These are phyloP conservation scores for Amanita brunnescens DNA, from an alignment of 768 basidiomycete genomes.

Conservation along the genomic window DNA sequence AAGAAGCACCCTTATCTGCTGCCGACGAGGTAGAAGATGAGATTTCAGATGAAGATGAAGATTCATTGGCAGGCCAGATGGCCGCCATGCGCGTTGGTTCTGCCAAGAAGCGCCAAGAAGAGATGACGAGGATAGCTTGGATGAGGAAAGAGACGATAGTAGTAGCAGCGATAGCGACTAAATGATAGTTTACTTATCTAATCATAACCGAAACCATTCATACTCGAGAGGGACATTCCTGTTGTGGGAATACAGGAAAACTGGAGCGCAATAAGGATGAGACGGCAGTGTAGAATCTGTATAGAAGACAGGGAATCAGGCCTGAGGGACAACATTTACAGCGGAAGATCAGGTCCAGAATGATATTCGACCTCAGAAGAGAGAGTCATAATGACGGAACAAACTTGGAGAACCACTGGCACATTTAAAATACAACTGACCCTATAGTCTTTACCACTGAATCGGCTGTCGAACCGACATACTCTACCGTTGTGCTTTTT, in stretches of 20 bases:
- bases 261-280: too few relatives aligned
- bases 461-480: slow-evolving; percentile 5
- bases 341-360: slow-evolving; percentile 2
- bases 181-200: neutral
- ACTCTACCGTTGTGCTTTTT: slow-evolving; percentile 35
- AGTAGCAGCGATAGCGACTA: slow-evolving; percentile 26
- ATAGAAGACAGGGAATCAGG: neutral
- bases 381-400: neutral
- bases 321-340: neutral
- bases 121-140: slow-evolving; percentile 36
- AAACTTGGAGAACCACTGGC: neutral
- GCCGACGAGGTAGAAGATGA: slow-evolving; percentile 74
- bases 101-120: slow-evolving; percentile 55
- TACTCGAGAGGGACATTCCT: too few relatives aligned
- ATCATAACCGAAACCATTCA: too few relatives aligned
- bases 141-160: slow-evolving; percentile 43
- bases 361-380: neutral
- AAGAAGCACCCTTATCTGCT: slow-evolving; percentile 49
- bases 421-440: neutral
- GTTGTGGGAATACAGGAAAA: too few relatives aligned
- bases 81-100: slow-evolving; percentile 85
- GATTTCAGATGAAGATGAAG: slow-evolving; percentile 97
- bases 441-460: neutral
- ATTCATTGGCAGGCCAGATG: slow-evolving; percentile 95
- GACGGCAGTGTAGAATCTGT: neutral